Conservation (phyloP, 2,329 filamentous ascomycete genomes). For the Ophiostoma fasciatum region DNA sequence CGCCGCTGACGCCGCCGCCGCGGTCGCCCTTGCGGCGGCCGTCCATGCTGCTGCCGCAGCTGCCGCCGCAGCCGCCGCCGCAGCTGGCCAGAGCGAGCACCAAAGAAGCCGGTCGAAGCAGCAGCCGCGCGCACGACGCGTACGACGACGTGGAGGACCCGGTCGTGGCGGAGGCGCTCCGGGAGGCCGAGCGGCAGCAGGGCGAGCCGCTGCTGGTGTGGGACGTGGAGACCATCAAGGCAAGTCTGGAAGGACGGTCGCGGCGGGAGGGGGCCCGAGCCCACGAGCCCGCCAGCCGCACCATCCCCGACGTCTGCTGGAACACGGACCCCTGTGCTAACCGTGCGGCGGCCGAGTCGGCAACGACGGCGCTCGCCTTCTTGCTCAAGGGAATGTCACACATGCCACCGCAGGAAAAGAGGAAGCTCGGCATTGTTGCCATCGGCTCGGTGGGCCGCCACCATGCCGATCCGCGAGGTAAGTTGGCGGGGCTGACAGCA, state of each 20-base stretch:
- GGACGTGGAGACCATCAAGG: conserved; percentile 10
- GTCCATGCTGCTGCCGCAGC: background rate
- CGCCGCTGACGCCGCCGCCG: conserved; percentile 5
- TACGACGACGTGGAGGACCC: background rate
- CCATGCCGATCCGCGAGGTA: too few relatives aligned
- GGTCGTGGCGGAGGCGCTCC: background rate
- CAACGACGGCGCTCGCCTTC: conserved; percentile 5
- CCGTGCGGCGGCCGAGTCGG: conserved; percentile 6
- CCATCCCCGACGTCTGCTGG: background rate
- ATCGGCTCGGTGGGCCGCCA: conserved; percentile 5
- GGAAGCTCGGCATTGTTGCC: conserved; percentile 3
- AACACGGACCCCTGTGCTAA: conserved; percentile 5
- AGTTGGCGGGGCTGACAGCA: too few relatives aligned
- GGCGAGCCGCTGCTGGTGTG: conserved; percentile 8
- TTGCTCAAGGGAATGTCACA: conserved; percentile 4
- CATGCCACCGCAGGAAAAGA: conserved; percentile 1
- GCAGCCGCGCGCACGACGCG: too few relatives aligned
- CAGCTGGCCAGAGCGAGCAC: conserved; percentile 12
- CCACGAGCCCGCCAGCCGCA: too few relatives aligned
- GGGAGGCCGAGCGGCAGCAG: background rate
- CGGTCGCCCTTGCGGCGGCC: background rate
- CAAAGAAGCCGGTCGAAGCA: background rate
- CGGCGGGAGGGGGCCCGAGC: too few relatives aligned
- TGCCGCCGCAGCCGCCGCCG: conserved; percentile 16
- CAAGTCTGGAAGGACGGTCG: conserved; percentile 4